phyloP scores from a whole-genome alignment of 164 flowering plant species.

The Pachysandra terminalis region DNA sequence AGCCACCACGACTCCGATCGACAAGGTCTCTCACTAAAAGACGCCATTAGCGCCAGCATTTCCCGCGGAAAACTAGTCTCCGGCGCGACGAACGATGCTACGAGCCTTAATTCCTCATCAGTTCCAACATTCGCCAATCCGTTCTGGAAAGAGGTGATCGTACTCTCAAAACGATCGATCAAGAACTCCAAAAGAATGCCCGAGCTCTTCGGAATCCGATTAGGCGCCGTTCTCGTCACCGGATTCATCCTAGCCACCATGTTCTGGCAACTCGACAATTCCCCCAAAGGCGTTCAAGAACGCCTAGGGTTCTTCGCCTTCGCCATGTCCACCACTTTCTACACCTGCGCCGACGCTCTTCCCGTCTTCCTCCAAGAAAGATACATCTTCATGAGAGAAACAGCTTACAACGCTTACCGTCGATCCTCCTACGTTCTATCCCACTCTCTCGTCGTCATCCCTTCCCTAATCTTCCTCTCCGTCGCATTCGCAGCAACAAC shows the following conservation, averaged over 20 bases:
- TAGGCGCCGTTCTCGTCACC: conserved; percentile 41
- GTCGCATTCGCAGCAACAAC: conserved; percentile 37
- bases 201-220: conserved; percentile 44
- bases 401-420: conserved; percentile 50
- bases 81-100: conserved; percentile 22
- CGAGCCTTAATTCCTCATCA: conserved; percentile 25
- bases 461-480: conserved; percentile 33
- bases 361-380: conserved; percentile 54
- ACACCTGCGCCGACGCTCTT: conserved; percentile 54
- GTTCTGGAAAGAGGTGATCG: conserved; percentile 37
- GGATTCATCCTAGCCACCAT: conserved; percentile 53
- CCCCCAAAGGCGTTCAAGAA: conserved; percentile 18
- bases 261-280: conserved; percentile 43
- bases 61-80: conserved; percentile 48
- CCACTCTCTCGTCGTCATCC: conserved; percentile 31
- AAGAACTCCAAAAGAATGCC: conserved; percentile 38
- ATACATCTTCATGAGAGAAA: conserved; percentile 58
- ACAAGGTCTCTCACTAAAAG: conserved; percentile 32
- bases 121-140: conserved; percentile 52
- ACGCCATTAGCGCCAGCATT: conserved; percentile 53
- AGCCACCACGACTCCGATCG: neutral
- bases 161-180: conserved; percentile 30
- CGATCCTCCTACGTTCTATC: conserved; percentile 46
- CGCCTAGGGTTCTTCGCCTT: conserved; percentile 33
- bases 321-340: conserved; percentile 60